A percentile compares a stretch with the other conserved stretches of the same genome.
phyloP scores from a whole-genome alignment of 2,329 filamentous ascomycete genomes.

The Aspergillus quadricinctus region DNA sequence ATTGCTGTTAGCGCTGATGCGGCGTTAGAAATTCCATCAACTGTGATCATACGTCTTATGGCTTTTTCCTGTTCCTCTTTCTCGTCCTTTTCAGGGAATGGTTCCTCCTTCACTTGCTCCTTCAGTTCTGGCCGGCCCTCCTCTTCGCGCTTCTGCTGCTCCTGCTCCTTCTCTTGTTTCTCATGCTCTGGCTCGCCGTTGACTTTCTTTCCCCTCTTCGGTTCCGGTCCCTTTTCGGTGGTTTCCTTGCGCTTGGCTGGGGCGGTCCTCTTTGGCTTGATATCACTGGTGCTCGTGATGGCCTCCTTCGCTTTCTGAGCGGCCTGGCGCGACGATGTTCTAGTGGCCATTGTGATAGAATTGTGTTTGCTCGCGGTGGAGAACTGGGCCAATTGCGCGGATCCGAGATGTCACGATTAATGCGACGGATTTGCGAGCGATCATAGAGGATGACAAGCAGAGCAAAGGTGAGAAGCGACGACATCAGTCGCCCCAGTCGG shows the following conservation, averaged over 20 bases:
- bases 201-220: conserved; percentile 40
- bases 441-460: not conserved
- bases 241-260: conserved; percentile 40
- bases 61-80: not conserved
- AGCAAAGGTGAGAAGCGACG: not conserved
- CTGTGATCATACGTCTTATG: not conserved
- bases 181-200: conserved; percentile 8
- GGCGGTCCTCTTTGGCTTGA: conserved; percentile 21
- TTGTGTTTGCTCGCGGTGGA: not conserved
- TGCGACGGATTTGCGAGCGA: not conserved
- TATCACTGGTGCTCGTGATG: conserved; percentile 29
- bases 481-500: not conserved
- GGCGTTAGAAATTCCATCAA: not conserved
- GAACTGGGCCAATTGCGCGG: not conserved
- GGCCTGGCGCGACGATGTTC: conserved; percentile 41
- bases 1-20: not conserved
- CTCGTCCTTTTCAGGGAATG: conserved; percentile 6
- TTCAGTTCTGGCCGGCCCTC: conserved; percentile 9
- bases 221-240: conserved; percentile 18
- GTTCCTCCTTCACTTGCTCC: conserved; percentile 17
- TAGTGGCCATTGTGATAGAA: conserved; percentile 24
- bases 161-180: conserved; percentile 9
- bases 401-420: not conserved
- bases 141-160: conserved; percentile 4
- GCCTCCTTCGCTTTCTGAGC: conserved; percentile 43